These are phyloP conservation scores for Haplosporangium sp. DNA, from an alignment of 371 early-diverging fungal species.

Conservation along the genomic window DNA sequence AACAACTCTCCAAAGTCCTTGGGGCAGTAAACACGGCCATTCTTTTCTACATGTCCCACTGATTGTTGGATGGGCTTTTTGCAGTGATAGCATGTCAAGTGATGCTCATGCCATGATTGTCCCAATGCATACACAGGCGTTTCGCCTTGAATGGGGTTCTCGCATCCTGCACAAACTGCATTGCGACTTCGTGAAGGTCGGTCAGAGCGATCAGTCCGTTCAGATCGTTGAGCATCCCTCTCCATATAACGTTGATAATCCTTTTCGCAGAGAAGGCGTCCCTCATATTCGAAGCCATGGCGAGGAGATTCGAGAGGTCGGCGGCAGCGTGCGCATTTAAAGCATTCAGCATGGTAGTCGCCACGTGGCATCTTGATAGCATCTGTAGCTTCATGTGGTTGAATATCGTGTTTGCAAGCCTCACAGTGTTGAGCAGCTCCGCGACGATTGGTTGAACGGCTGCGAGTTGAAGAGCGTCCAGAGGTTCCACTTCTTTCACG, in stretches of 20 bases:
- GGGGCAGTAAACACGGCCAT: constrained; percentile 81
- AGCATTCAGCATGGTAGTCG: constrained; percentile 72
- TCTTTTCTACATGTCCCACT: constrained; percentile 70
- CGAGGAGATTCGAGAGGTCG: constrained; percentile 71
- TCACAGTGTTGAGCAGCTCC: constrained; percentile 49
- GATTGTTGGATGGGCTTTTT: constrained; percentile 65
- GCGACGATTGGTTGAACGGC: constrained; percentile 54
- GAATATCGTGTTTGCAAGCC: constrained; percentile 44
- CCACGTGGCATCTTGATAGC: constrained; percentile 54
- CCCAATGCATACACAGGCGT: constrained; percentile 73
- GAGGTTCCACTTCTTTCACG: constrained; percentile 22
- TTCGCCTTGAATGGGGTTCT: constrained; percentile 41
- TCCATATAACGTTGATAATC: constrained; percentile 68
- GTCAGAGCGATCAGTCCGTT: constrained; percentile 59
- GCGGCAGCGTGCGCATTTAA: constrained; percentile 76
- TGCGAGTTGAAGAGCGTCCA: constrained; percentile 25
- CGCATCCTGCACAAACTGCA: constrained; percentile 36
- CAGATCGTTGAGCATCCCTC: constrained; percentile 57
- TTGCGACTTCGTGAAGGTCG: constrained; percentile 21
- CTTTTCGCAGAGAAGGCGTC: constrained; percentile 79
- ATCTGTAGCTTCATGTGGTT: constrained; percentile 38
- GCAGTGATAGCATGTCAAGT: constrained; percentile 77
- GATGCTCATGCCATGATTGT: constrained; percentile 74
- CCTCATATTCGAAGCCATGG: constrained; percentile 73
- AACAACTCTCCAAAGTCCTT: constrained; percentile 75